Base-by-base conservation (phyloP, 1,139 yeast species). In the Geotrichum carabidarum region DNA sequence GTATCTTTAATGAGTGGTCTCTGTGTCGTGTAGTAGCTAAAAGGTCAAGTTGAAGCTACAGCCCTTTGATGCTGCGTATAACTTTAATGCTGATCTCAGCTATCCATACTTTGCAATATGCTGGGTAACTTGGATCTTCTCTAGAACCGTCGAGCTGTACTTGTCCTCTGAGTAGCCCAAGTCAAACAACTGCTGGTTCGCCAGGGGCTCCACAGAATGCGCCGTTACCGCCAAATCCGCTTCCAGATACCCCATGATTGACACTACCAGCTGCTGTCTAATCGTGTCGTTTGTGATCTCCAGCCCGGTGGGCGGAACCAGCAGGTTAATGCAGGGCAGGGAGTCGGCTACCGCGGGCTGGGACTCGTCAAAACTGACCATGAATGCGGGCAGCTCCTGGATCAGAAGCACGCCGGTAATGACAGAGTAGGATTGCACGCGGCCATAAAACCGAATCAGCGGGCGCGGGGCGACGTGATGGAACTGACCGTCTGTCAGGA, bases 111-210 rank as follows among this genome's bases (percentile, higher is more conserved):
- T 37, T n/a, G 53, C 40, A 41, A 53, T 44, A 44, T 40, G 42
- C 42, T 38, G 52, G 2, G 45, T 45, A 11, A 49, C 32, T 36
- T 53, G 42, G 8, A 53, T 44, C 22, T 49, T 53, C 22, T 53
- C 44, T 15, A 48, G 30, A 15, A 49, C 49, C 6, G 50, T 45
- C 22, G 51, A 32, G 18, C 43, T 31, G 56, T 60, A 51, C 52
- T 64, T 51, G 41, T 51, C 45, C 22, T 51, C 36, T 12, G 47
- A 43, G 31, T 47, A 51, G 14, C 55, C 55, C 27, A 47, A 8
- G 12, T 46, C 50, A 35, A 51, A 47, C 8, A 51, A 18, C 6
- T 18, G 43, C 37, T 51, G 55, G 36, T 51, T 45, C 5, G 36
- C 18, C 11, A 47, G 35, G 1, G 50, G 42, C 12, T 34, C 14